Evolutionary conservation across 129 eudicot species (phyloP), one percentile per base, ranked within the genome.

Genomic region (Oenanthe sinensis): DNA sequence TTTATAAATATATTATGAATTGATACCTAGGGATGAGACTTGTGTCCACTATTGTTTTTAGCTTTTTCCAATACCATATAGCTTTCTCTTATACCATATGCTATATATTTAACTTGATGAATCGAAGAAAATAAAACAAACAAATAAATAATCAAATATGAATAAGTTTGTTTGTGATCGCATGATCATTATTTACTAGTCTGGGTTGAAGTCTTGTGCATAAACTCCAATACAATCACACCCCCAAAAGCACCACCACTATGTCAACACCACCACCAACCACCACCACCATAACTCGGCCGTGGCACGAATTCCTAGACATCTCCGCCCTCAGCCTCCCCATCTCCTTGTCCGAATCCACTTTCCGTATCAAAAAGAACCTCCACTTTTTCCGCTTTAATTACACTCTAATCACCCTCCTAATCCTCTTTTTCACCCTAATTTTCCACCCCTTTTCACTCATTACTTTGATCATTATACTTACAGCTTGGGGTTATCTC

Each of bases 271-370:
- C 85, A 37, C 75, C 70, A 14, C 77, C 69, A 14, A 49, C 81
- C 86, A 45, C 78, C 92, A 77, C 75, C 78, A 50, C 86, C 75
- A 42, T 42, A 22, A 75, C 50, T 83, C 98, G 95, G 7, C 95
- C 98, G 42, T 93, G 98, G 98, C 79, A 72, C 76, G 77, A 81
- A 39, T 80, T 91, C 91, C 84, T 84, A 65, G 74, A 83, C 80
- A 71, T 75, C 44, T n/a, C 96, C 79, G 75, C 92, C 63, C 83
- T 93, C 78, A 74, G 86, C 77, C 82, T 87, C 83, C 95, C 97
- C 10, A 67, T 83, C 82, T 91, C 98, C 77, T 13, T 85, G 84
- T 45, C 88, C 76, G 90, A 86, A 17, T 69, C 92, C 80, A 81
- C 88, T 26, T 75, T 73, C 70, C 95, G 95, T 7, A 47, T 93